Base-by-base conservation (phyloP, 1,139 yeast genomes). In the Pichia sp. region DNA sequence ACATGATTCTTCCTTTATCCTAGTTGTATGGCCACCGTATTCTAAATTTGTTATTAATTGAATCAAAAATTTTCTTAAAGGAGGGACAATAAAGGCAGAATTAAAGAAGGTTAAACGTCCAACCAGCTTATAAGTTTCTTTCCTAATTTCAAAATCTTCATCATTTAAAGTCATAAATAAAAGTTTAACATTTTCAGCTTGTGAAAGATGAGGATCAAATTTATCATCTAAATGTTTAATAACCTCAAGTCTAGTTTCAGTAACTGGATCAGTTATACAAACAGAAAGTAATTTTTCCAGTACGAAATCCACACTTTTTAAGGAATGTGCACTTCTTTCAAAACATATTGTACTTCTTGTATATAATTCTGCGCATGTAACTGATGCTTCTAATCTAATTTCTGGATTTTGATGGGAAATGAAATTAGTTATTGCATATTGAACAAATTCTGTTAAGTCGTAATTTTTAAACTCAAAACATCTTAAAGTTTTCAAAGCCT, bases 1-100 rank as follows among this genome's bases (percentile, higher is more conserved):
- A 0, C 96, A 94, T 49, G 89, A 81, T 58, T 89, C 96, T 60
- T 91, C 98, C 54, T 83, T 85, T 50, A 79, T 83, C 21, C 94
- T 68, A 21, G 89, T 70, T 41, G 70, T 69, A 14, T 80, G 76
- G 6, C 76, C 71, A 3, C 96, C 84, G 60, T 80, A 88, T 52
- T 88, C 94, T 38, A 93, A 66, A 50, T 87, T 84, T 0, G 96
- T 86, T 38, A 93, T 63, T 16, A 89, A 68, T 60, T 91, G 96
- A 39, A 93, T 79, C 47, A 93, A 65, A 0, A 93, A 79, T 56
- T 87, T 89, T 51, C 98, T 69, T 42, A 93, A 68, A 1, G 95
- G 84, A 0, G 99, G 98, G 22, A 89, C 91, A 48, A 91, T 87
- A 60, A 87, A 89, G 0, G 98, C 97, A 1, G 99, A 97, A 55